A percentile compares a stretch with the other conserved stretches of the same genome.
These are phyloP conservation scores for Coemansia sp. DNA, from an alignment of 192 early-diverging fungal genomes.

Conservation along the genomic window DNA sequence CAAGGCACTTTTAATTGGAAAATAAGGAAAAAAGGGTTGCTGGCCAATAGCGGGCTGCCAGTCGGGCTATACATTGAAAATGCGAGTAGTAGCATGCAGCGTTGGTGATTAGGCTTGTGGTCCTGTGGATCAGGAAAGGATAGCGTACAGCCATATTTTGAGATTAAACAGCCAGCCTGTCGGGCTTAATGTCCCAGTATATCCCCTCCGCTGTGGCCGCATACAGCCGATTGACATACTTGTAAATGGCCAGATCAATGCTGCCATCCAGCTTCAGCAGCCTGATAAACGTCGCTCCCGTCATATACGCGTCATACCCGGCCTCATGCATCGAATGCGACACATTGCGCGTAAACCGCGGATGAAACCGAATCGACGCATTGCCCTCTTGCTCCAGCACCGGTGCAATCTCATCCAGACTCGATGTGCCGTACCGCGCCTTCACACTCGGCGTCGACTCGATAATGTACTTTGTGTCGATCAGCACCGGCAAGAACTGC, in stretches of 20 bases:
- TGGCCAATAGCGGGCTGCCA: not conserved
- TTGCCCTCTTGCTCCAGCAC: slow-evolving; percentile 19
- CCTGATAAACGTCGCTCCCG: slow-evolving; percentile 75
- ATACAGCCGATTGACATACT: slow-evolving; percentile 47
- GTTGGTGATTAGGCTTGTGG: too few relatives aligned
- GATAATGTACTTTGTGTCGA: slow-evolving; percentile 53
- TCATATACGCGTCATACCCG: slow-evolving; percentile 89
- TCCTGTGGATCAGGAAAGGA: not conserved
- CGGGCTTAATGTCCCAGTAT: not conserved
- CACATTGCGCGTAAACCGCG: slow-evolving; percentile 54
- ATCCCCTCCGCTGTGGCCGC: slow-evolving; percentile 1
- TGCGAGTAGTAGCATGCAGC: not conserved
- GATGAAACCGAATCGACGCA: slow-evolving; percentile 47
- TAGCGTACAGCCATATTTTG: not conserved
- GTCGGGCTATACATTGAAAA: not conserved
- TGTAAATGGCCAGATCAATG: slow-evolving; percentile 17
- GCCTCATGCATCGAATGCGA: slow-evolving; percentile 77
- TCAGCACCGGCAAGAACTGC: slow-evolving; percentile 55
- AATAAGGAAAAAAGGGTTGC: not conserved
- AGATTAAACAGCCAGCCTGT: not conserved
- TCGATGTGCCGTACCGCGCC: slow-evolving; percentile 32
- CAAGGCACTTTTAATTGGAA: not conserved
- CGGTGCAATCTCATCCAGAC: slow-evolving; percentile 44
- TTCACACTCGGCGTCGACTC: slow-evolving; percentile 46
- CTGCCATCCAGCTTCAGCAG: slow-evolving; percentile 55